A percentile compares a stretch with the other conserved stretches of the same genome.
phyloP scores from a whole-genome alignment of 2,329 filamentous ascomycete species.

The Fusarium sp. region DNA sequence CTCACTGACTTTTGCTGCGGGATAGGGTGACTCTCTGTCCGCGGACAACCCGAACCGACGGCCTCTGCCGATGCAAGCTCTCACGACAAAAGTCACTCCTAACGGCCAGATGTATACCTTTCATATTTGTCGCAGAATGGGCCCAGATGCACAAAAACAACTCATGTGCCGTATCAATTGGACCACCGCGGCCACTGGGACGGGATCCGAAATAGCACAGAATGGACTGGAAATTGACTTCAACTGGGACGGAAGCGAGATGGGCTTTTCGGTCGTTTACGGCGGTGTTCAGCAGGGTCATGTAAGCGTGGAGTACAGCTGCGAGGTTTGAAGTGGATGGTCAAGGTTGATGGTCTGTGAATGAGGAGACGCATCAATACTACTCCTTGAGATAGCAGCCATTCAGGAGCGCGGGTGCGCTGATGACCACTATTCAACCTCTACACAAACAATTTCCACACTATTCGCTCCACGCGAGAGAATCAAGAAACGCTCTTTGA shows the following conservation, averaged over 20 bases:
- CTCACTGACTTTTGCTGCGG: background rate
- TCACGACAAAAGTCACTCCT: fast-evolving
- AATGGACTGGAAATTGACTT: background rate
- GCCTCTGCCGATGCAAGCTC: fast-evolving
- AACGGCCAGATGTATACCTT: background rate
- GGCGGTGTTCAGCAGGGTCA: fast-evolving
- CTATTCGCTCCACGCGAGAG: too few species aligned
- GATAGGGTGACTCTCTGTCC: background rate
- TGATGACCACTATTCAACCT: too few species aligned
- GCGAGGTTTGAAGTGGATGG: background rate
- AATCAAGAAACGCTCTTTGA: too few species aligned
- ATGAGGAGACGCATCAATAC: too few species aligned
- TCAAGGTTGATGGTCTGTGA: background rate
- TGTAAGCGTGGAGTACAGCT: background rate
- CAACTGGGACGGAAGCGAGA: background rate
- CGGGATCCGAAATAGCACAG: too few species aligned
- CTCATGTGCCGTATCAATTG: background rate
- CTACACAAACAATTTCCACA: too few species aligned
- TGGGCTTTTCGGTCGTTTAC: background rate
- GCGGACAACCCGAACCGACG: background rate
- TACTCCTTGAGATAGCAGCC: too few species aligned
- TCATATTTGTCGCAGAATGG: background rate
- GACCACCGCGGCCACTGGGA: fast-evolving
- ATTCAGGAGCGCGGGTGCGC: too few species aligned
- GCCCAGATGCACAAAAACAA: too few species aligned